A percentile compares a stretch with the other conserved stretches of the same genome.
phyloP scores from a whole-genome alignment of 495 filamentous ascomycete genomes.

The Penicillium bovifimosum region DNA sequence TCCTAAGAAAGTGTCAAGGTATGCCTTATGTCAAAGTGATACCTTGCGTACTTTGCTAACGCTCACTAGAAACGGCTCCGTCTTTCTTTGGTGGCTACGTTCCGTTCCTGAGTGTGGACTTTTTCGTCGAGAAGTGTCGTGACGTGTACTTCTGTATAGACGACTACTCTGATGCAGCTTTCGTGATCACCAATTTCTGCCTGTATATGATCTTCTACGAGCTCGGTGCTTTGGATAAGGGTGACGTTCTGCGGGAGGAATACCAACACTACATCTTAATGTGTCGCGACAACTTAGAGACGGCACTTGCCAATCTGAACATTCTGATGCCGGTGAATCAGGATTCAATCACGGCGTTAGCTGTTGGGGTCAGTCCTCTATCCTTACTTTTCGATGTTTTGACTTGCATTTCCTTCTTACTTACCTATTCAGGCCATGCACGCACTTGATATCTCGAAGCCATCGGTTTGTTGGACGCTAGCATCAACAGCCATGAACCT shows the following conservation, averaged over 20 bases:
- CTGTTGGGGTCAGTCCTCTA: constrained; percentile 46
- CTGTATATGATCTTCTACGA: constrained; percentile 55
- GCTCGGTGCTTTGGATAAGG: constrained; percentile 30
- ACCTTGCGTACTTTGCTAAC: not conserved
- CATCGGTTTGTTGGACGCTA: constrained; percentile 58
- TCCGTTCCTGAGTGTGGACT: constrained; percentile 43
- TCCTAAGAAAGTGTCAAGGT: constrained; percentile 50
- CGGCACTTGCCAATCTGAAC: constrained; percentile 50
- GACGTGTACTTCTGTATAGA: constrained; percentile 56
- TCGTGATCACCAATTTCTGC: constrained; percentile 51
- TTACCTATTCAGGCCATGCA: constrained; percentile 38
- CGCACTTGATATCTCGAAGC: constrained; percentile 58
- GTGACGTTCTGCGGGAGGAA: constrained; percentile 21
- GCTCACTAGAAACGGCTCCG: constrained; percentile 19
- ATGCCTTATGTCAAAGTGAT: not conserved
- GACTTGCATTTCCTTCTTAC: not conserved
- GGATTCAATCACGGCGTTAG: constrained; percentile 55
- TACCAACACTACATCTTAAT: constrained; percentile 37
- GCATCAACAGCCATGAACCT: constrained; percentile 52
- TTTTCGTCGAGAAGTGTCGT: constrained; percentile 54
- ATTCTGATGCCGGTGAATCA: constrained; percentile 52
- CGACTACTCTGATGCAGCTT: constrained; percentile 49
- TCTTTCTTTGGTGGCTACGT: constrained; percentile 26
- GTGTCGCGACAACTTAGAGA: constrained; percentile 55
- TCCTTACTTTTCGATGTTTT: not conserved